phyloP scores from a whole-genome alignment of 2,329 filamentous ascomycete genomes.

The Colletotrichum limetticola region DNA sequence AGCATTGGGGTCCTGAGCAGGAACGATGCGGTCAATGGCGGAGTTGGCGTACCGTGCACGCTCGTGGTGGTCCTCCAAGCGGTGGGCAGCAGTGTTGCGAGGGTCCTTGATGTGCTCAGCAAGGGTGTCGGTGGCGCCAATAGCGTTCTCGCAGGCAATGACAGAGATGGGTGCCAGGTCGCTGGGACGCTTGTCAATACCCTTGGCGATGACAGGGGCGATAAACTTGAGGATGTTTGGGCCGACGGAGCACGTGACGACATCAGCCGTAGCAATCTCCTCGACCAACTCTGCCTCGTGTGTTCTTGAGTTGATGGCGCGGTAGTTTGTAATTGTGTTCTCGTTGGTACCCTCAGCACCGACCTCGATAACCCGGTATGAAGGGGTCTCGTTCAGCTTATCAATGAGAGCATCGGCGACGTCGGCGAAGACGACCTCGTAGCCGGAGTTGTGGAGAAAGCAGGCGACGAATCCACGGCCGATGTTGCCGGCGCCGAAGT shows the following conservation, averaged over 20 bases:
- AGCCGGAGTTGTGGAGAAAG: slow-evolving; percentile 94
- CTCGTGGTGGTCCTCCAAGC: slow-evolving; percentile 73
- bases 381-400: slow-evolving; percentile 76
- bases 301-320: slow-evolving; percentile 93
- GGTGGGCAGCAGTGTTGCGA: slow-evolving; percentile 75
- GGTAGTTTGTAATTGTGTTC: slow-evolving; percentile 93
- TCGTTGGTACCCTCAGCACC: slow-evolving; percentile 83
- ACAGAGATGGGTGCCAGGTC: slow-evolving; percentile 79
- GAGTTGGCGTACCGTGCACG: slow-evolving; percentile 96
- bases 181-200: slow-evolving; percentile 80
- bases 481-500: slow-evolving; percentile 90
- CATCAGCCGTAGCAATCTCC: slow-evolving; percentile 86
- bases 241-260: slow-evolving; percentile 97
- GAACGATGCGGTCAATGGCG: slow-evolving; percentile 97
- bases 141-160: slow-evolving; percentile 98
- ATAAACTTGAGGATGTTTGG: slow-evolving; percentile 97
- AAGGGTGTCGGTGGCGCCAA: slow-evolving; percentile 91
- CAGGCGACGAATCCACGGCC: slow-evolving; percentile 88
- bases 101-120: slow-evolving; percentile 82
- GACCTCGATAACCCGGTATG: slow-evolving; percentile 94
- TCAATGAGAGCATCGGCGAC: slow-evolving; percentile 88
- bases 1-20: slow-evolving; percentile 82
- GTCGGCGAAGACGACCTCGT: slow-evolving; percentile 96
- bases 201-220: slow-evolving; percentile 94
- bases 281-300: slow-evolving; percentile 84